Base-by-base conservation (phyloP, 495 filamentous ascomycete genomes). In the Pseudoneurospora amorphoporcata region DNA sequence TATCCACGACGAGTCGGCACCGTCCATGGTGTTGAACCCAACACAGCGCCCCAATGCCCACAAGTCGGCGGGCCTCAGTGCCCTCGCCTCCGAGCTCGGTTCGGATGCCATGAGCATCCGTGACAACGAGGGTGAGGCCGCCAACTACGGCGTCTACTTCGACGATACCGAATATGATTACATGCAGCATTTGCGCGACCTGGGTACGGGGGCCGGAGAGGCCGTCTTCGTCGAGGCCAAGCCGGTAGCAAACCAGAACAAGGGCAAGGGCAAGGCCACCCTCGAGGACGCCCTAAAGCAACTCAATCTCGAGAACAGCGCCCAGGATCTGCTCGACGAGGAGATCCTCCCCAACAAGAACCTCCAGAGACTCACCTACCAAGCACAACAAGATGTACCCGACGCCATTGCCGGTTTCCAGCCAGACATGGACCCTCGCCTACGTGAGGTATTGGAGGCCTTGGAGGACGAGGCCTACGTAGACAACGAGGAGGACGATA, bases 101-200 rank as follows among this genome's bases (percentile, higher is more conserved):
- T 79, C 83, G 17, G 84, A 87, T 23, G 85, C 82, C 29, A 75
- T 77, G 39, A 79, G 80, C 47, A 85, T 97, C 72, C 90, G 94
- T 76, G 86, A 87, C 61, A 98, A 99, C 82, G 96, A 98, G 81
- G 96, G 96, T 74, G 94, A 98, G 81, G 96, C 96, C 5, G 95
- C 96, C 73, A 92, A 92, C 81, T 88, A 97, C 81, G 96, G 96
- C 69, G 86, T 99, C 72, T 98, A 92, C 87, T 90, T 79, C 77
- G 88, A 90, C 78, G 95, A 99, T 81, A 91, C 93, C 71, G 87
- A 91, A 76, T 99, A 99, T 82, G 96, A 99, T 77, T 99, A 99
- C 83, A 98, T 99, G 95, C 95, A 99, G 81, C 96, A 99, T 83
- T 85, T 99, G 84, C 91, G 93, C n/a, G 95, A 98, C 72, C 86